Conservation (phyloP, 2,329 filamentous ascomycete genomes). For the Fusarium sp. region DNA sequence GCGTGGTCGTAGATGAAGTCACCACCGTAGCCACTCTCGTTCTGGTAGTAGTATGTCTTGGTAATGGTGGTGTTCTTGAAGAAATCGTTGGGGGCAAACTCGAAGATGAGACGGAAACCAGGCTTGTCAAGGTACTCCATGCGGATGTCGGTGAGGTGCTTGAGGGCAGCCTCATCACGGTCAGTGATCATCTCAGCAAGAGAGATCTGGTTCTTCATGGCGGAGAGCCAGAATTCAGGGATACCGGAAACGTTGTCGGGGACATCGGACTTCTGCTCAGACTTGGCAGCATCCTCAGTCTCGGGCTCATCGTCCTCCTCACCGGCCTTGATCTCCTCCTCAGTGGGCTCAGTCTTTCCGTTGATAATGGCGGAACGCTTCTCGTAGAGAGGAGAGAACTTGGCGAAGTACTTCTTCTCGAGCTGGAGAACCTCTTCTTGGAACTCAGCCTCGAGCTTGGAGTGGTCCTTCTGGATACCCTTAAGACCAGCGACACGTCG, state of each 20-base stretch:
- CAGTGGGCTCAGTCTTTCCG: constrained; percentile 83
- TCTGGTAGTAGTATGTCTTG: constrained; percentile 99
- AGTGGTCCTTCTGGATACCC: constrained; percentile 98
- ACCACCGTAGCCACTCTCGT: constrained; percentile 96
- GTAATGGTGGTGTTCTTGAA: constrained; percentile 97
- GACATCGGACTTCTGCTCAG: constrained; percentile 65
- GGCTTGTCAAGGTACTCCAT: constrained; percentile 99
- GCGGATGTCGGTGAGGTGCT: constrained; percentile 88
- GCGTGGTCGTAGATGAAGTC: constrained; percentile 99
- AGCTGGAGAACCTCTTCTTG: constrained; percentile 97
- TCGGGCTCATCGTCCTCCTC: constrained; percentile 81
- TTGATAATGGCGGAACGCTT: constrained; percentile 95
- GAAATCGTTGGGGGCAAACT: constrained; percentile 93
- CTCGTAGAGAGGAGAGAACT: constrained; percentile 97
- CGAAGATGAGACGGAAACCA: constrained; percentile 97
- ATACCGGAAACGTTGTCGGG: constrained; percentile 75
- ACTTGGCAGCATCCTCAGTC: constrained; percentile 69
- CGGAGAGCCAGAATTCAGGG: constrained; percentile 98
- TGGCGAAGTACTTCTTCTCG: constrained; percentile 99
- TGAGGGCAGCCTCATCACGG: constrained; percentile 91
- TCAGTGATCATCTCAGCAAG: constrained; percentile 99
- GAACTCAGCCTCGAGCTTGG: constrained; percentile 97
- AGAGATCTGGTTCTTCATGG: constrained; percentile 99
- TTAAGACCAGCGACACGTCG: constrained; percentile 94
- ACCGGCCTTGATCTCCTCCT: constrained; percentile 85